phyloP scores from a whole-genome alignment of 2,329 filamentous ascomycete genomes.

The Fusarium pseudonygamai region DNA sequence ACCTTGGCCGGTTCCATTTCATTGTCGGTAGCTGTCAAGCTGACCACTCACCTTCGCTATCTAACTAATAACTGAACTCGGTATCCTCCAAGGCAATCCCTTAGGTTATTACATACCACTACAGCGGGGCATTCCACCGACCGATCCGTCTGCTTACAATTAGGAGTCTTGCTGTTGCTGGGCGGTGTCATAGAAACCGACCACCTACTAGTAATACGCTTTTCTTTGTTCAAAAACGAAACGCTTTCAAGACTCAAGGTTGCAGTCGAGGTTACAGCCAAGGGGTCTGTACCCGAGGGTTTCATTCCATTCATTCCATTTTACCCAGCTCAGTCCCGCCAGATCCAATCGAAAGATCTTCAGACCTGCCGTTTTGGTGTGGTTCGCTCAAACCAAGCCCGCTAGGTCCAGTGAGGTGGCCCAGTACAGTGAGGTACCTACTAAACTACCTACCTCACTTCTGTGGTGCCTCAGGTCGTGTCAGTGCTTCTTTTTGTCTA shows the following conservation, averaged over 20 bases:
- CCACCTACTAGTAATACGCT: not conserved
- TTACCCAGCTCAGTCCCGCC: not conserved
- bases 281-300: not conserved
- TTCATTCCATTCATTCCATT: constrained; percentile 14
- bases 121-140: constrained; percentile 9
- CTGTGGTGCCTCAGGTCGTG: not conserved
- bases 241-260: constrained; percentile 16
- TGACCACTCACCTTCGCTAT: not conserved
- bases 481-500: constrained; percentile 20
- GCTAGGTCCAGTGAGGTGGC: not conserved
- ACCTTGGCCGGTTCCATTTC: constrained; percentile 21
- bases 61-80: not conserved
- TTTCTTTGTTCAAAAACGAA: constrained; percentile 5
- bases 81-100: not conserved
- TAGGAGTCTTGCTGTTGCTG: constrained; percentile 5
- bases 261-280: not conserved
- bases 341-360: constrained; percentile 24
- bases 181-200: not conserved
- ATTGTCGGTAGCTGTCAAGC: constrained; percentile 8
- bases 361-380: constrained; percentile 30
- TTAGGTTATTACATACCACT: not conserved
- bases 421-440: not conserved
- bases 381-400: constrained; percentile 2
- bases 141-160: constrained; percentile 17
- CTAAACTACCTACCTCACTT: not conserved